These are phyloP conservation scores for Melocanna baccifera DNA, from an alignment of 176 grass and related monocot genomes.

Conservation along the genomic window DNA sequence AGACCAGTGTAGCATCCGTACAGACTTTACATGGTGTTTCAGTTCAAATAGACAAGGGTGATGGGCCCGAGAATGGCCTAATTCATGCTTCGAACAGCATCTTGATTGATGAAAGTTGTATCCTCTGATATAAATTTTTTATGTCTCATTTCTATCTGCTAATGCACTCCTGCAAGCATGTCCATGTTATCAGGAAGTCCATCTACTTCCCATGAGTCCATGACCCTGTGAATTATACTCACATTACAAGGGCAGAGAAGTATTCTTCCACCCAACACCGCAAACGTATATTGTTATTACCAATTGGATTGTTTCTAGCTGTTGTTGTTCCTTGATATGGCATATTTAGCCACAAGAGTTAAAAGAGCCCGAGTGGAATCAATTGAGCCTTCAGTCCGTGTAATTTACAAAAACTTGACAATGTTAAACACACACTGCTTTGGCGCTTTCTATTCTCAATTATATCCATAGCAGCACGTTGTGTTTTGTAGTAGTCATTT, in stretches of 20 bases:
- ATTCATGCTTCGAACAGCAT: conserved; percentile 14
- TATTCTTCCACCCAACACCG: not conserved
- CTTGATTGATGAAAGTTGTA: conserved; percentile 61
- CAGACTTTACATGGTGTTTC: conserved; percentile 18
- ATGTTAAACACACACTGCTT: conserved; percentile 35
- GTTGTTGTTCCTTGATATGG: conserved; percentile 63
- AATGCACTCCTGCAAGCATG: conserved; percentile 3
- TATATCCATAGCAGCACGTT: not conserved
- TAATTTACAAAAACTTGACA: conserved; percentile 72
- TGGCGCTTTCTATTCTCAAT: not conserved
- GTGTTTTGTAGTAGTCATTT: not conserved
- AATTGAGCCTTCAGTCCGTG: conserved; percentile 59
- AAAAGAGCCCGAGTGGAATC: conserved; percentile 66
- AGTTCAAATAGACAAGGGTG: conserved; percentile 4
- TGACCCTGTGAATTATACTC: conserved; percentile 3
- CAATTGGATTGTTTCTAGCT: not conserved
- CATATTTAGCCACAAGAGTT: conserved; percentile 56
- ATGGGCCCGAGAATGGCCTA: not conserved
- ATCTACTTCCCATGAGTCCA: not conserved
- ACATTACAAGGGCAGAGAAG: not conserved
- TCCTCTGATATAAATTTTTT: conserved; percentile 48
- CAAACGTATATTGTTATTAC: not conserved
- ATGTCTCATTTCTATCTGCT: conserved; percentile 17
- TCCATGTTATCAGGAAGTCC: not conserved
- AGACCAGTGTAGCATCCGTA: conserved; percentile 25